Base-by-base conservation (phyloP, 805 yeast species). In the Cyberlindnera amylophila region DNA sequence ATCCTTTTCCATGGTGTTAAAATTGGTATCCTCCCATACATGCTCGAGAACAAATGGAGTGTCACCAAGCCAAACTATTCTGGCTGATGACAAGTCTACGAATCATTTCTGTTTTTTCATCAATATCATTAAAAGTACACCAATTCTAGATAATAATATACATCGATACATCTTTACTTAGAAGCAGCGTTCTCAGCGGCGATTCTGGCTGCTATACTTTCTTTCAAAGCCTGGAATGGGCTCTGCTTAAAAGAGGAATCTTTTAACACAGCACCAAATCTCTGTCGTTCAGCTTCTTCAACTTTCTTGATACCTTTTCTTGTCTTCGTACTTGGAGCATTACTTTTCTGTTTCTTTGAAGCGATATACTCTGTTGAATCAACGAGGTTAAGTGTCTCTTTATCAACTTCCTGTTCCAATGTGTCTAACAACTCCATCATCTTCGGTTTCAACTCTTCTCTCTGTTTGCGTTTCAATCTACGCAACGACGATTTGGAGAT, bases 401-500 rank as follows among this genome's bases (percentile, higher is more conserved):
- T 26, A 13, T 34, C 51, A 29, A 24, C 39, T 11, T 48, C 51
- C 4, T 48, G 53, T 17, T 69, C 73, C 39, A 85, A 65, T 14
- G 75, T 77, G 23, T 67, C 66, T 41, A 80, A 64, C 34, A 85
- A 62, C 50, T 85, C 93, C 40, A 72, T 69, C 76, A 85, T 72
- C 53, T 79, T 74, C 4, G 90, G 87, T 52, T 75, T 76, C 46
- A 86, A 65, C 50, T 81, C 77, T 43, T 82, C 84, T 52, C 74
- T 75, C 37, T 71, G 68, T 52, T 72, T 75, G 50, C 86, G 77
- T 53, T 81, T 81, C 50, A 87, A 72, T 60, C 82, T 71, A 56
- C 87, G 72, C 3, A 73, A 47, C 0, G 88, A 68, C 6, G 87
- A 79, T 57, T 84, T 85, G 16, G 88, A 80, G 33, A 85, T 70